Percentiles rank a stretch among this genome's conserved stretches.
Conservation (phyloP, 768 basidiomycete genomes). For the Auricularia cornea region DNA sequence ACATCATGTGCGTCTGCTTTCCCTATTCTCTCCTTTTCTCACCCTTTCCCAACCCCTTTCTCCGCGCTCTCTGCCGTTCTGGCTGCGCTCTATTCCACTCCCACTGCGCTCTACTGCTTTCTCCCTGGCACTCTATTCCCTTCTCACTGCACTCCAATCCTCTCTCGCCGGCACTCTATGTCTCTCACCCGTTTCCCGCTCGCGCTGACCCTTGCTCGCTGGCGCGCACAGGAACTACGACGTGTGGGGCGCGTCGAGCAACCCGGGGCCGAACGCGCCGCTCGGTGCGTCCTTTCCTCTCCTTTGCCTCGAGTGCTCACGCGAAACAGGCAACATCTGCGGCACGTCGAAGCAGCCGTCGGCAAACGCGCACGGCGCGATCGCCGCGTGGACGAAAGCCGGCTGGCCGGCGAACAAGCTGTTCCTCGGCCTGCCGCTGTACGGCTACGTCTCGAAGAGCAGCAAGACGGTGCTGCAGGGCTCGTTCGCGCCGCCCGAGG, state of each 20-base stretch:
- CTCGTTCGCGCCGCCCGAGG: conserved; percentile 20
- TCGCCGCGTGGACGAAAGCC: conserved; percentile 54
- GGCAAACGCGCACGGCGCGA: conserved; percentile 57
- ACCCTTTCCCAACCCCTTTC: too few species aligned
- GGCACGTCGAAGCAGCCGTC: conserved; percentile 54
- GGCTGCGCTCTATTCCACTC: too few species aligned
- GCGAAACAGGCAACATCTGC: conserved; percentile 40
- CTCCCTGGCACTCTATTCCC: too few species aligned
- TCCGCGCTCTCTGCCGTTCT: too few species aligned
- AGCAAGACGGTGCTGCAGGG: conserved; percentile 37
- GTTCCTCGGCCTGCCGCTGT: conserved; percentile 59
- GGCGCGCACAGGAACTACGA: conserved; percentile 68
- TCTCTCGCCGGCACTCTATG: too few species aligned
- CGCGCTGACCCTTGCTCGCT: too few species aligned
- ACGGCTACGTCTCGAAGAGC: conserved; percentile 57
- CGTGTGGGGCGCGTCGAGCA: conserved; percentile 55
- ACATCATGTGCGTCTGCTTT: conserved; percentile 46
- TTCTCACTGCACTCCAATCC: too few species aligned
- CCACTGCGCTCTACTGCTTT: too few species aligned
- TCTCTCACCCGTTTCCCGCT: too few species aligned
- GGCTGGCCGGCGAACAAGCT: conserved; percentile 60
- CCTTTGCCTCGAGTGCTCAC: not conserved
- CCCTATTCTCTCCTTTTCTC: not conserved
- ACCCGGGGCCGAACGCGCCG: conserved; percentile 69
- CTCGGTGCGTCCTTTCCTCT: conserved; percentile 25